These are phyloP conservation scores for Hortaea werneckii DNA, from an alignment of 2,329 filamentous ascomycete genomes.

Conservation along the genomic window DNA sequence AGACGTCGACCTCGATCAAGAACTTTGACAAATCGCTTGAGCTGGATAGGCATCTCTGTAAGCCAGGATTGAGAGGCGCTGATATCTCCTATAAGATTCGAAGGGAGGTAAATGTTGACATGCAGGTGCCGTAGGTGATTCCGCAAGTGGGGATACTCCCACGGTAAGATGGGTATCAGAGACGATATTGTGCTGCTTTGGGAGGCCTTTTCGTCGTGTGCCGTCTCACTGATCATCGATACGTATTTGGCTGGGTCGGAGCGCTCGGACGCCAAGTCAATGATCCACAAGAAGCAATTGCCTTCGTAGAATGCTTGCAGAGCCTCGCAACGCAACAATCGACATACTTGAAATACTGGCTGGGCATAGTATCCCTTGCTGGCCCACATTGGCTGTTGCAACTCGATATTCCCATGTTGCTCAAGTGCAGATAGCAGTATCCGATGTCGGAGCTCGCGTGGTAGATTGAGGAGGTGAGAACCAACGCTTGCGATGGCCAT, in stretches of 20 bases:
- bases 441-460: conserved; percentile 11
- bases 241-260: conserved; percentile 7
- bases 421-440: conserved; percentile 10
- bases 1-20: conserved; percentile 10
- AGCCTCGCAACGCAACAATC: conserved; percentile 10
- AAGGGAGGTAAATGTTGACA: conserved; percentile 13
- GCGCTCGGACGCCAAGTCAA: conserved; percentile 10
- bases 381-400: conserved; percentile 15
- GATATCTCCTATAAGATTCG: conserved; percentile 2
- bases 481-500: no score
- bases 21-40: conserved; percentile 7
- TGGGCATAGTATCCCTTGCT: conserved; percentile 8
- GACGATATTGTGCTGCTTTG: neutral
- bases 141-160: conserved; percentile 12
- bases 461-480: conserved; percentile 6
- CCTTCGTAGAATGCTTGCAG: conserved; percentile 13
- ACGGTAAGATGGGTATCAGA: conserved; percentile 11
- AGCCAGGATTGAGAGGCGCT: conserved; percentile 3
- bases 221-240: neutral
- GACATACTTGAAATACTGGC: conserved; percentile 11
- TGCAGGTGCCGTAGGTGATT: conserved; percentile 10
- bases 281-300: conserved; percentile 15
- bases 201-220: neutral
- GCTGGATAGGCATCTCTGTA: neutral
- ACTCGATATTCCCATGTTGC: conserved; percentile 9